Percentiles rank a stretch among this genome's conserved stretches.
Evolutionary conservation across 163 green algal species (phyloP).

Genomic region (Scenedesmus sp.): DNA sequence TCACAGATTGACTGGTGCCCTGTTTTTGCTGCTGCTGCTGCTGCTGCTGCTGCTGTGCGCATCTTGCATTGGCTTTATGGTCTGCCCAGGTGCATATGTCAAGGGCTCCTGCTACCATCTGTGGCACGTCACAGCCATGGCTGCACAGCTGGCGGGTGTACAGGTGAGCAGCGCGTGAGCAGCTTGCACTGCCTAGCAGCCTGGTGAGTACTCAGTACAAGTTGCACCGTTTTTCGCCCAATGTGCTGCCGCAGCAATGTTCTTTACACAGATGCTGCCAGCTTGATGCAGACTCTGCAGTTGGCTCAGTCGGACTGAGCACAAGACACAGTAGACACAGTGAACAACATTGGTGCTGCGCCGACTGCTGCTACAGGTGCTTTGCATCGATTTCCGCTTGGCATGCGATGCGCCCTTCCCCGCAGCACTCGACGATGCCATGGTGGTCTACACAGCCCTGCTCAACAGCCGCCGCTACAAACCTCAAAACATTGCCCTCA

Average conservation of each 20-base stretch:
- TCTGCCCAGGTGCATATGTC: slow-evolving; percentile 21
- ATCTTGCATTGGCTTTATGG: no score
- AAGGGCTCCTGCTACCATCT: slow-evolving; percentile 11
- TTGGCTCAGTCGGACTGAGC: no score
- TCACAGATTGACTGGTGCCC: neutral
- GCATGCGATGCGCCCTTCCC: slow-evolving; percentile 27
- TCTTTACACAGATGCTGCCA: no score
- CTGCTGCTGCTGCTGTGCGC: neutral
- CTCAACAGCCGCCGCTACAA: neutral
- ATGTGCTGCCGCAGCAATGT: no score
- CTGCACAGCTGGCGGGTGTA: neutral
- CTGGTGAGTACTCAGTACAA: no score
- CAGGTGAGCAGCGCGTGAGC: neutral
- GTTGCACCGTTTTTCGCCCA: no score
- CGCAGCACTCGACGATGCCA: slow-evolving; percentile 19
- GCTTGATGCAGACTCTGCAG: no score
- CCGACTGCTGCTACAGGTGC: neutral
- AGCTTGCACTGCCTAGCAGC: neutral
- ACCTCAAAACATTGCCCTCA: neutral
- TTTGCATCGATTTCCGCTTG: slow-evolving; percentile 36
- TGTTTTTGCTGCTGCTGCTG: neutral
- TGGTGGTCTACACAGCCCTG: slow-evolving; percentile 22
- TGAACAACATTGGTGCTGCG: neutral
- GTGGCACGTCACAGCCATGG: slow-evolving; percentile 4
- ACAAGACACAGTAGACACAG: no score